Percentiles rank a stretch among this genome's conserved stretches.
Conservation (phyloP, 768 basidiomycete species). For the Flagelloscypha sp. region DNA sequence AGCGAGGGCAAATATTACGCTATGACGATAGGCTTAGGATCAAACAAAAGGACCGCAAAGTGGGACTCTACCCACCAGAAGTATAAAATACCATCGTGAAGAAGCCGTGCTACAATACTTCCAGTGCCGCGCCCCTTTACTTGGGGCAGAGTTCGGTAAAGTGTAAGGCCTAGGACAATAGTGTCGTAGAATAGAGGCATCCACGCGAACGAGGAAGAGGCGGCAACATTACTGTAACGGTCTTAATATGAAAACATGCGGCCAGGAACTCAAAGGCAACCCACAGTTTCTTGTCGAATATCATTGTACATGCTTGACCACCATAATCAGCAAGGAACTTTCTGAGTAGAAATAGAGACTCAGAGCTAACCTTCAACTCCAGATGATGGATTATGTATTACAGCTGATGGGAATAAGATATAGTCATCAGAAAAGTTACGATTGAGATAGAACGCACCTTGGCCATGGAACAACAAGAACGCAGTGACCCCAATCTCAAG, state of each 20-base stretch:
- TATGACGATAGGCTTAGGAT: slow-evolving; percentile 9
- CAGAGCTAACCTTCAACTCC: slow-evolving; percentile 24
- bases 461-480: slow-evolving; percentile 44
- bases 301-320: slow-evolving; percentile 31
- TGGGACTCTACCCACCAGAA: slow-evolving; percentile 25
- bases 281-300: no score
- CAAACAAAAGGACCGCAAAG: background rate
- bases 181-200: slow-evolving; percentile 42
- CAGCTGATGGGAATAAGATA: slow-evolving; percentile 21
- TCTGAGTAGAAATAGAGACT: background rate
- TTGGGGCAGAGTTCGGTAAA: slow-evolving; percentile 29
- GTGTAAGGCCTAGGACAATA: slow-evolving; percentile 29
- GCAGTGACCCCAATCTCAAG: slow-evolving; percentile 40
- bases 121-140: slow-evolving; percentile 21
- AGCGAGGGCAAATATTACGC: slow-evolving; percentile 38
- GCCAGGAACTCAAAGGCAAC: no score
- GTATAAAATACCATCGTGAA: slow-evolving; percentile 40
- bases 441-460: slow-evolving; percentile 30
- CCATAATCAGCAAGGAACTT: slow-evolving; percentile 1
- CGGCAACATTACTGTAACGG: no score
- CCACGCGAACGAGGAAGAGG: slow-evolving; percentile 29
- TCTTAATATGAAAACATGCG: no score
- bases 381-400: slow-evolving; percentile 29
- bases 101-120: slow-evolving; percentile 29
- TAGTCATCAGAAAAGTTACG: background rate